Evolutionary conservation across 208 protist species (phyloP).

Genomic region (Crithidia fasciculata): DNA sequence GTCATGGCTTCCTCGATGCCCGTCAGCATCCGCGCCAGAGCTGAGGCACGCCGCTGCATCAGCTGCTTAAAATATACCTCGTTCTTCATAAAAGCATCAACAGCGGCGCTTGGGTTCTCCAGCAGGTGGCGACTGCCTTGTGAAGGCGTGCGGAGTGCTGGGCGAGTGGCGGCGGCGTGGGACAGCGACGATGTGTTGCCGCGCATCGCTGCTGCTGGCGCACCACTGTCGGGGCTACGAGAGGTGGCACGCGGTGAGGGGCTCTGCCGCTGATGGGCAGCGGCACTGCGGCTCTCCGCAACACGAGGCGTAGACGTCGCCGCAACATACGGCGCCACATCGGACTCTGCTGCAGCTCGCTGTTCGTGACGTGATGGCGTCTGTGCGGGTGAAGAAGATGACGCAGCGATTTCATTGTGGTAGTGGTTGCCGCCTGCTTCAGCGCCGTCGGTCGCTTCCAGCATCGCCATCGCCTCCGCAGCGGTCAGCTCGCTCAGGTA

Average conservation of each 20-base stretch:
- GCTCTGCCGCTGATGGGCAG: slow-evolving; percentile 6
- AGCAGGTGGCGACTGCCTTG: slow-evolving; percentile 40
- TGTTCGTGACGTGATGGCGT: not conserved
- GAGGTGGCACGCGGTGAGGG: slow-evolving; percentile 5
- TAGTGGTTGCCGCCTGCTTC: too few species aligned
- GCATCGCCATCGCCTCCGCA: slow-evolving; percentile 9
- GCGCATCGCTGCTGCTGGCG: slow-evolving; percentile 1
- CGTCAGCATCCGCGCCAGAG: slow-evolving; percentile 61
- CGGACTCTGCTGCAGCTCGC: not conserved
- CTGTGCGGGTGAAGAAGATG: not conserved
- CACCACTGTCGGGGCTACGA: slow-evolving; percentile 7
- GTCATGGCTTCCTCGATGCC: slow-evolving; percentile 68
- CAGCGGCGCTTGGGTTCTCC: slow-evolving; percentile 59
- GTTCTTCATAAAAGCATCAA: slow-evolving; percentile 86
- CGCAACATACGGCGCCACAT: not conserved
- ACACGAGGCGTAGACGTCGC: slow-evolving; percentile 17
- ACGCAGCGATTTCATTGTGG: not conserved
- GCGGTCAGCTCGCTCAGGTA: slow-evolving; percentile 60
- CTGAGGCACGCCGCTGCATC: slow-evolving; percentile 65
- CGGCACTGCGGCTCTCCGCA: slow-evolving; percentile 10
- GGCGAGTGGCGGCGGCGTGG: slow-evolving; percentile 20
- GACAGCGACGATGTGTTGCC: not conserved
- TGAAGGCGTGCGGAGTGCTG: slow-evolving; percentile 22
- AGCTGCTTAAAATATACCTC: slow-evolving; percentile 87
- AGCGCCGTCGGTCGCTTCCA: not conserved